Evolutionary conservation across 495 filamentous ascomycete genomes (phyloP).

Genomic region (Lichina pygmaea): DNA sequence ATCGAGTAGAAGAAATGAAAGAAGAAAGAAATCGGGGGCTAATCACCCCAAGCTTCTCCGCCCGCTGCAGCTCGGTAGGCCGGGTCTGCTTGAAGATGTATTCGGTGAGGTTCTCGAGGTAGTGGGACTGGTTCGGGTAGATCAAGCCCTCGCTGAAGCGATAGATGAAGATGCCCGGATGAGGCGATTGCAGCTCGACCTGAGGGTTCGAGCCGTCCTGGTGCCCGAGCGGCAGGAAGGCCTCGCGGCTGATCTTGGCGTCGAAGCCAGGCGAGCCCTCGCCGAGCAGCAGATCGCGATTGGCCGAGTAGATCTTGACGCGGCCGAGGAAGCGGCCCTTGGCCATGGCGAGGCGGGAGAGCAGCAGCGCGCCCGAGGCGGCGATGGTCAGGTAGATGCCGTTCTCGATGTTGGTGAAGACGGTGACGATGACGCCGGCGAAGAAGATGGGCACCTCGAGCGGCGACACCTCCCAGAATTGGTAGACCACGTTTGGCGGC

Average conservation of each 20-base stretch:
- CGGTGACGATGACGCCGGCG: constrained; percentile 67
- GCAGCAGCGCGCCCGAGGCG: constrained; percentile 46
- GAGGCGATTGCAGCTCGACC: constrained; percentile 50
- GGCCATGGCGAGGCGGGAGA: constrained; percentile 67
- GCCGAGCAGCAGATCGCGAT: constrained; percentile 60
- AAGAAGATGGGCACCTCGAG: constrained; percentile 87
- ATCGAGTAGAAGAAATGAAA: neutral
- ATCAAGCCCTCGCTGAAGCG: constrained; percentile 92
- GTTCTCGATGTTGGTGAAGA: constrained; percentile 72
- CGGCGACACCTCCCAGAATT: constrained; percentile 86
- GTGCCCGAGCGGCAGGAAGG: constrained; percentile 80
- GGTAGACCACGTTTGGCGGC: constrained; percentile 75
- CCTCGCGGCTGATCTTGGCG: constrained; percentile 22
- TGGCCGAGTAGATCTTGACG: constrained; percentile 69
- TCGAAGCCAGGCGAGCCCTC: constrained; percentile 2
- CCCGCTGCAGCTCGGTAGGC: constrained; percentile 40
- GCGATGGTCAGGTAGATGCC: constrained; percentile 75
- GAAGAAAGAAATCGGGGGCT: neutral
- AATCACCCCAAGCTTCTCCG: constrained; percentile 28
- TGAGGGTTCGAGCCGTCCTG: constrained; percentile 76
- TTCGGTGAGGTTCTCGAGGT: constrained; percentile 52
- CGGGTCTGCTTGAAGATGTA: constrained; percentile 55
- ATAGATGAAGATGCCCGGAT: constrained; percentile 93
- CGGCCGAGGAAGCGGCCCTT: constrained; percentile 68
- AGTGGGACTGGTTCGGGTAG: constrained; percentile 84